Conservation (phyloP, 495 filamentous ascomycete species). For the Penicillium mononematosum region DNA sequence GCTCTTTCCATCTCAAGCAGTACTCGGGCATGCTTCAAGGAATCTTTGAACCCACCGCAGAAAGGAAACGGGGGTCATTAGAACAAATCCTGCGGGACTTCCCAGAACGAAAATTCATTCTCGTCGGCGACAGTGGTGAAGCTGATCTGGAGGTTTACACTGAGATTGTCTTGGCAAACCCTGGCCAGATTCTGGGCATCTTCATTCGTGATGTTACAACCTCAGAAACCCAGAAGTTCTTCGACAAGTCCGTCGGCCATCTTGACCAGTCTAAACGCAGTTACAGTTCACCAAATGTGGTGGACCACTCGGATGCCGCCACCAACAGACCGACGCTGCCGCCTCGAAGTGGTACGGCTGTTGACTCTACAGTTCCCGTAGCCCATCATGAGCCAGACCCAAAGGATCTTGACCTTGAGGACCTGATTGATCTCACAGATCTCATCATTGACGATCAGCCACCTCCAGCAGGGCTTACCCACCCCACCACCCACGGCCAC, state of each 20-base stretch:
- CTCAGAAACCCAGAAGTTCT: slow-evolving; percentile 63
- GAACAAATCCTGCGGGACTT: slow-evolving; percentile 88
- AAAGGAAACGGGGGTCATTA: slow-evolving; percentile 83
- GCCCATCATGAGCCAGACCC: slow-evolving; percentile 17
- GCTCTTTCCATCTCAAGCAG: slow-evolving; percentile 91
- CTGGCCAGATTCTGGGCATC: slow-evolving; percentile 74
- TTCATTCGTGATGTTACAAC: slow-evolving; percentile 97
- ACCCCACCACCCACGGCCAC: slow-evolving; percentile 30
- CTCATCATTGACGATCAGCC: slow-evolving; percentile 41
- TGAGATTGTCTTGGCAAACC: slow-evolving; percentile 80
- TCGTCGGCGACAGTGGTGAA: slow-evolving; percentile 94
- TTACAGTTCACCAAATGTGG: slow-evolving; percentile 32
- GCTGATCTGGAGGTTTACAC: slow-evolving; percentile 97
- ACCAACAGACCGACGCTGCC: slow-evolving; percentile 38
- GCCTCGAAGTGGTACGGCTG: slow-evolving; percentile 24
- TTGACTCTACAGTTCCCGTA: slow-evolving; percentile 22
- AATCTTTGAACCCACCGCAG: slow-evolving; percentile 95
- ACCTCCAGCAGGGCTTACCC: slow-evolving; percentile 10
- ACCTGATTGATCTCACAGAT: slow-evolving; percentile 64
- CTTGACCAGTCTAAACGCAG: slow-evolving; percentile 25
- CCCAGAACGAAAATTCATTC: slow-evolving; percentile 81
- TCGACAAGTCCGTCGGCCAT: slow-evolving; percentile 64
- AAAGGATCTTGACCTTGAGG: slow-evolving; percentile 47
- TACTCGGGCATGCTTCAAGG: slow-evolving; percentile 95
- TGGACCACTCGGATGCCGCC: slow-evolving; percentile 28